These are phyloP conservation scores for Trichosanthes cucumerina DNA, from an alignment of 306 rosid species.

Conservation along the genomic window DNA sequence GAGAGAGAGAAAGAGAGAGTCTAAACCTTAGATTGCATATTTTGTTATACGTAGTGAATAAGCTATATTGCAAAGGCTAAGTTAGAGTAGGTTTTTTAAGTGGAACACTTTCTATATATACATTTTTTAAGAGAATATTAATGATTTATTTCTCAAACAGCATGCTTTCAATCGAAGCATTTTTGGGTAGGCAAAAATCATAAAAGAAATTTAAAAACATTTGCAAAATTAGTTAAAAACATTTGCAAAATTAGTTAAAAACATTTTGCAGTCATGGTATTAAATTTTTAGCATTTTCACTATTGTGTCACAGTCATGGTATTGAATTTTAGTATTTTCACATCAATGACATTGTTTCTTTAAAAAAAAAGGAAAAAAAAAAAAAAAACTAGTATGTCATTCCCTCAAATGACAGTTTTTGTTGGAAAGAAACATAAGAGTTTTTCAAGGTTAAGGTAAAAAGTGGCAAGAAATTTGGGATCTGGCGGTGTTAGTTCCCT, in stretches of 20 bases:
- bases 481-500: neutral
- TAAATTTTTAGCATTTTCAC: neutral
- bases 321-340: no score
- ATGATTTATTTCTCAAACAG: neutral
- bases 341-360: no score
- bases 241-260: neutral
- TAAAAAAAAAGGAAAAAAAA: no score
- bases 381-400: no score
- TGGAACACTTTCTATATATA: neutral
- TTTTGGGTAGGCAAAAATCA: neutral
- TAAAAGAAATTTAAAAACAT: neutral
- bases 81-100: neutral
- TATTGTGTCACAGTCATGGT: no score
- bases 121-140: no score
- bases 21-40: neutral
- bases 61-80: neutral
- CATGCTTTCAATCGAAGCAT: neutral
- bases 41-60: neutral
- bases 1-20: no score
- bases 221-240: neutral
- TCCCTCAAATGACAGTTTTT: no score
- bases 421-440: neutral
- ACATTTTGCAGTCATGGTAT: neutral
- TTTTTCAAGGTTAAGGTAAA: neutral
- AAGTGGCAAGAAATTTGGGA: neutral